A percentile compares a stretch with the other conserved stretches of the same genome.
Conservation (phyloP, 2,329 filamentous ascomycete species). For the Escovopsis sp. region DNA sequence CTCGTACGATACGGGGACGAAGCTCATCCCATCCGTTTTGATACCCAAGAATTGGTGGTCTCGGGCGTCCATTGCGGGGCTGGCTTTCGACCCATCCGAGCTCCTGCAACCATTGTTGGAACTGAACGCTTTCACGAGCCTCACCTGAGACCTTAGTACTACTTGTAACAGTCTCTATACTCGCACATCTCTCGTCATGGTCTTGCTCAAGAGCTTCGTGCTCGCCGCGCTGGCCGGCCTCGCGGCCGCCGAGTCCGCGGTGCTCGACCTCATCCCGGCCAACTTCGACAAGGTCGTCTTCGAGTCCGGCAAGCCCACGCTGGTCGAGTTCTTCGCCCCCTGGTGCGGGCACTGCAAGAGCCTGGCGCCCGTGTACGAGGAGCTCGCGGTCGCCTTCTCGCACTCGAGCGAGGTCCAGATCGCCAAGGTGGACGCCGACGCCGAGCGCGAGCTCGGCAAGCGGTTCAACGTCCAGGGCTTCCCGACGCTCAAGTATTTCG, state of each 20-base stretch:
- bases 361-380: slow-evolving; percentile 86
- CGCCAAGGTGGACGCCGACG: slow-evolving; percentile 91
- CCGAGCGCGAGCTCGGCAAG: slow-evolving; percentile 70
- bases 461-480: slow-evolving; percentile 85
- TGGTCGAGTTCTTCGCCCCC: slow-evolving; percentile 95
- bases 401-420: slow-evolving; percentile 53
- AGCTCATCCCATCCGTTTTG: too few relatives aligned
- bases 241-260: slow-evolving; percentile 59
- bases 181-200: slow-evolving; percentile 24
- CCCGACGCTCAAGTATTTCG: slow-evolving; percentile 94
- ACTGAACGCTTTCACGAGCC: too few relatives aligned
- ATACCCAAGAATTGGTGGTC: too few relatives aligned
- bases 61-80: too few relatives aligned
- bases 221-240: slow-evolving; percentile 38
- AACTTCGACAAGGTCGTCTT: slow-evolving; percentile 90
- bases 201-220: slow-evolving; percentile 44
- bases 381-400: slow-evolving; percentile 58
- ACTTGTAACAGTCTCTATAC: background rate
- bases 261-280: slow-evolving; percentile 72
- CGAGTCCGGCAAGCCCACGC: slow-evolving; percentile 83
- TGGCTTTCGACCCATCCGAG: too few relatives aligned
- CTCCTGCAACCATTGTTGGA: too few relatives aligned
- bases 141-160: too few relatives aligned
- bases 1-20: too few relatives aligned
- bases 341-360: slow-evolving; percentile 99